Conservation (phyloP, 163 green algal genomes). For the Volvox carteri region DNA sequence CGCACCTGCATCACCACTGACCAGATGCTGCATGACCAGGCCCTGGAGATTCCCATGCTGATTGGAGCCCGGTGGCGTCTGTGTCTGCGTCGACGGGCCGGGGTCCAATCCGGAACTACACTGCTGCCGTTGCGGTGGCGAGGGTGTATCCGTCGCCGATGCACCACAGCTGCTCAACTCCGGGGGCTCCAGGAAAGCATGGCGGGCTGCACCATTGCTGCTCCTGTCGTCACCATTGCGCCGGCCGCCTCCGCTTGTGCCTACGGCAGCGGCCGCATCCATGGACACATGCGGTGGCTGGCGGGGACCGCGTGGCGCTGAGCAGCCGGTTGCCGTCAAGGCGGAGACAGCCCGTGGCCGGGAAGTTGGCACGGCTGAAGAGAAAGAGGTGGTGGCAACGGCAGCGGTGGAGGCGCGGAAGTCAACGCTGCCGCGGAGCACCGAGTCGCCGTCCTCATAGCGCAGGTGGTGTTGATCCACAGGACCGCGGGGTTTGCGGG, state of each 20-base stretch:
- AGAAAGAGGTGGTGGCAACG: neutral
- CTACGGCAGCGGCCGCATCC: neutral
- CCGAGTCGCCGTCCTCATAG: conserved; percentile 22
- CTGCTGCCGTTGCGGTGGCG: neutral
- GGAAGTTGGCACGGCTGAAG: neutral
- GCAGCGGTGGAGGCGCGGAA: neutral
- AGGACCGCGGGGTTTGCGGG: neutral
- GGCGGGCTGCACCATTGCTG: too few species aligned
- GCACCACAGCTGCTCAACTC: neutral
- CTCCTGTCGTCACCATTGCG: too few species aligned
- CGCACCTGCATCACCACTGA: neutral
- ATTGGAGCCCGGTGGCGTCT: neutral
- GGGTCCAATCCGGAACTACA: neutral
- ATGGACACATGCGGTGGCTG: neutral
- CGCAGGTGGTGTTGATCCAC: neutral
- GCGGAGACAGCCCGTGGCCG: neutral
- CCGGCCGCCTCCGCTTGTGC: neutral
- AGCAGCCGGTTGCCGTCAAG: too few species aligned
- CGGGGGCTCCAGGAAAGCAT: neutral
- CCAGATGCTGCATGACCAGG: neutral
- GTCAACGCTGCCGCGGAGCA: conserved; percentile 17
- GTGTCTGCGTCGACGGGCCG: neutral
- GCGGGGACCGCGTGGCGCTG: neutral
- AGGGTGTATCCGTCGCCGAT: neutral
- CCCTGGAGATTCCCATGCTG: neutral